Evolutionary conservation across 2,329 filamentous ascomycete species (phyloP).

Genomic region (Penicillium sp.): DNA sequence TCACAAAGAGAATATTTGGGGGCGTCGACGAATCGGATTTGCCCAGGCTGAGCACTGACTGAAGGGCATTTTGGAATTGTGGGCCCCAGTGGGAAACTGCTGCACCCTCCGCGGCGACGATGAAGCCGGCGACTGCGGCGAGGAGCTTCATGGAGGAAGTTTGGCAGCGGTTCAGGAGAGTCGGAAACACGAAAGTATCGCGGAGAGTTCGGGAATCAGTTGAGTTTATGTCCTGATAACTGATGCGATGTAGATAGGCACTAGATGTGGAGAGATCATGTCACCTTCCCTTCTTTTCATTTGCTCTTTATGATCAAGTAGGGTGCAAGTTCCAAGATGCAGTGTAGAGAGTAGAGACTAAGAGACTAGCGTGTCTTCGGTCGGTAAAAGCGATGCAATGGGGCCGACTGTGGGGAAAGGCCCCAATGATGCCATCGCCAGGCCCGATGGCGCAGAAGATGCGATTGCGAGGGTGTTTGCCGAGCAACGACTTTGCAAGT

Average conservation of each 20-base stretch:
- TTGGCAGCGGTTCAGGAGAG: not conserved
- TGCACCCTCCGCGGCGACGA: slow-evolving; percentile 18
- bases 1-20: slow-evolving; percentile 66
- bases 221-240: not conserved
- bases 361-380: not conserved
- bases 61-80: slow-evolving; percentile 12
- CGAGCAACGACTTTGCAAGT: not conserved
- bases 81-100: not conserved
- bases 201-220: not conserved
- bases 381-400: not conserved
- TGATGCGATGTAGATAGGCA: not conserved
- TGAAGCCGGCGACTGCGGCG: slow-evolving; percentile 12
- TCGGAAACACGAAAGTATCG: not conserved
- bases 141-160: slow-evolving; percentile 22
- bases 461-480: not conserved
- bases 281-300: not conserved
- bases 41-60: slow-evolving; percentile 8
- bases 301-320: not conserved
- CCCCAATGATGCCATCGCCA: slow-evolving; percentile 17
- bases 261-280: not conserved
- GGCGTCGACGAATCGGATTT: slow-evolving; percentile 11
- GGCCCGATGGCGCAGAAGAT: not conserved
- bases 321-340: not conserved
- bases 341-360: too few species aligned
- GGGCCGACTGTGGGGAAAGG: not conserved